phyloP scores from a whole-genome alignment of 441 rosid genomes.

The Gossypium gossypioides region DNA sequence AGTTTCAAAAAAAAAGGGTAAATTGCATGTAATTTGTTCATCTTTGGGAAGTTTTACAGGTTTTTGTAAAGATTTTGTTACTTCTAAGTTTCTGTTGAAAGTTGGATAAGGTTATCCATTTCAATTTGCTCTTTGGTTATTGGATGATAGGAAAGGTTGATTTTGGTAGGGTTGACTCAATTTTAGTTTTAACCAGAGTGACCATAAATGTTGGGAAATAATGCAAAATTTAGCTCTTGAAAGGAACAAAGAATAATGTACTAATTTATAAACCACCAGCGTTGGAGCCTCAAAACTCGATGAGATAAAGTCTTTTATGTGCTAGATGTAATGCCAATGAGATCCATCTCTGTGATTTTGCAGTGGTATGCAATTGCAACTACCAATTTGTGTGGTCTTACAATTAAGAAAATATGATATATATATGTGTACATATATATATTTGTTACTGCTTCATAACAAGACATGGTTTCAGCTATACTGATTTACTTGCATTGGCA shows the following conservation, averaged over 20 bases:
- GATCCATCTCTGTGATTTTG: background rate
- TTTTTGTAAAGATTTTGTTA: background rate
- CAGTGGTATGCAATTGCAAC: background rate
- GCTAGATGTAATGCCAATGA: background rate
- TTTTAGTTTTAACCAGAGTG: background rate
- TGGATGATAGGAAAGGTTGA: background rate
- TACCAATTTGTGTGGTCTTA: background rate
- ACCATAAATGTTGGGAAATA: background rate
- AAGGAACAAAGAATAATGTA: background rate
- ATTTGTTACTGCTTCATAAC: background rate
- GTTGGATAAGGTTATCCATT: background rate
- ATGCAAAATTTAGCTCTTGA: background rate
- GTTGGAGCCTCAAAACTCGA: background rate
- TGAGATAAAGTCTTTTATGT: background rate
- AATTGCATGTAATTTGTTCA: background rate
- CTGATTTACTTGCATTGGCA: background rate
- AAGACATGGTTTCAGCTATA: background rate
- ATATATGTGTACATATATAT: background rate
- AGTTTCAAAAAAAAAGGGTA: background rate
- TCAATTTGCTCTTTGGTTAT: background rate
- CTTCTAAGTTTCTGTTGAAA: background rate
- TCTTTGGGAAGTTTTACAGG: background rate
- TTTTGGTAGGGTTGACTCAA: conserved; percentile 1
- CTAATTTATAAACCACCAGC: background rate
- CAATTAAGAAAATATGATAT: background rate